Evolutionary conservation across 2,329 filamentous ascomycete genomes (phyloP).

Genomic region (Coleophoma cylindrospora): DNA sequence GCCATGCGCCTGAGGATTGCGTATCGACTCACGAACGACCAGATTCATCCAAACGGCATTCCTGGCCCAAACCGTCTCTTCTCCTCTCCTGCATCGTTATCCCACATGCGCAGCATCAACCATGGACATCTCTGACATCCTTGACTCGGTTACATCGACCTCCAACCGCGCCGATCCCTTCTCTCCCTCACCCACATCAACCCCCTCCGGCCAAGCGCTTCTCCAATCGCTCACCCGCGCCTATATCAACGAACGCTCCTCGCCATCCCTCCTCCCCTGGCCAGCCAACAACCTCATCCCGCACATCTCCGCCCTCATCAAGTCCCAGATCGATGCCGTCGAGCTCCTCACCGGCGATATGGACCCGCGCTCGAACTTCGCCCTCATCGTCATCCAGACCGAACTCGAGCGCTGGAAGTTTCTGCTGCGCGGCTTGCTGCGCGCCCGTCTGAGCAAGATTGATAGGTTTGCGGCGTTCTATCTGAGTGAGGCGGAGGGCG

Average conservation of each 20-base stretch:
- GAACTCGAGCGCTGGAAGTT: slow-evolving; percentile 95
- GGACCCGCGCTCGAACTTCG: slow-evolving; percentile 89
- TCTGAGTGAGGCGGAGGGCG: not conserved
- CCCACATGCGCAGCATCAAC: no score
- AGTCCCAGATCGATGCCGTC: slow-evolving; percentile 64
- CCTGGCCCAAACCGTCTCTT: no score
- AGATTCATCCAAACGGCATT: no score
- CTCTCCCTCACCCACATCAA: slow-evolving; percentile 32
- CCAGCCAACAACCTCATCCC: slow-evolving; percentile 72
- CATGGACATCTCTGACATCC: slow-evolving; percentile 80
- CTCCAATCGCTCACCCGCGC: slow-evolving; percentile 84
- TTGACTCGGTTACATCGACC: slow-evolving; percentile 48
- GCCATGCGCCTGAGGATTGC: not conserved
- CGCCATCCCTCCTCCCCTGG: slow-evolving; percentile 81
- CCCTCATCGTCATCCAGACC: slow-evolving; percentile 91
- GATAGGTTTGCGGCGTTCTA: not conserved
- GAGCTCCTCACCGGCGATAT: slow-evolving; percentile 77
- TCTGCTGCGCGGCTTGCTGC: slow-evolving; percentile 75
- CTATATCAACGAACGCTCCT: slow-evolving; percentile 88
- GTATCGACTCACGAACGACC: no score
- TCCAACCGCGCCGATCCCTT: slow-evolving; percentile 53
- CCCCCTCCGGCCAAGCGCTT: slow-evolving; percentile 40
- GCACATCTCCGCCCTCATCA: slow-evolving; percentile 69
- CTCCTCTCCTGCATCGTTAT: no score
- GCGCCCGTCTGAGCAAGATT: slow-evolving; percentile 85